Conservation (phyloP, 257 asterid species). For the Lantana camara region DNA sequence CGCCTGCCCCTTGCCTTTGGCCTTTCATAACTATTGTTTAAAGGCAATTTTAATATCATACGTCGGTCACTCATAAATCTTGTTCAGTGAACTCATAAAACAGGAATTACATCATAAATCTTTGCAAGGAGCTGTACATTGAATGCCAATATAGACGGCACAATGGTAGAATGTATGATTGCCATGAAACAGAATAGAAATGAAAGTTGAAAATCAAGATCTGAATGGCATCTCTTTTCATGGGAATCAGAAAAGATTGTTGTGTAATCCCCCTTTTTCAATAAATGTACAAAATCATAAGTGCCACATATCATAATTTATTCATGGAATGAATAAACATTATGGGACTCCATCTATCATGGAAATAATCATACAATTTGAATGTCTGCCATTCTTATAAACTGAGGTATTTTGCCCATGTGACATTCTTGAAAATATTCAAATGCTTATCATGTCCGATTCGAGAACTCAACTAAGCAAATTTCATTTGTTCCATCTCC, state of each 20-base stretch:
- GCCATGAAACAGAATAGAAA: not conserved
- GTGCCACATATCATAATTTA: not conserved
- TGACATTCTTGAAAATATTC: not conserved
- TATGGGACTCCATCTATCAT: not conserved
- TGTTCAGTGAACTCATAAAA: not conserved
- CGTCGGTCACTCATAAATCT: not conserved
- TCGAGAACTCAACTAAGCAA: not conserved
- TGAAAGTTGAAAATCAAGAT: not conserved
- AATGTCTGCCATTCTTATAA: not conserved
- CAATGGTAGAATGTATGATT: not conserved
- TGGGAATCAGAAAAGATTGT: not conserved
- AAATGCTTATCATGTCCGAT: not conserved
- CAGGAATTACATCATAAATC: not conserved
- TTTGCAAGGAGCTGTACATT: not conserved
- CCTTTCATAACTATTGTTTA: not conserved
- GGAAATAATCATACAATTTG: not conserved
- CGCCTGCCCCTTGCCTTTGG: not conserved
- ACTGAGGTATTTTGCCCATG: not conserved
- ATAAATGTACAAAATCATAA: not conserved
- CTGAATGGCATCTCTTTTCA: not conserved
- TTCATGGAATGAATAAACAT: no score
- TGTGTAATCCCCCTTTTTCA: not conserved
- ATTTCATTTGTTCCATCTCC: not conserved
- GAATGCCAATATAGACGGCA: no score
- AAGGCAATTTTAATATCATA: slow-evolving; percentile 9